Evolutionary conservation across 768 basidiomycete genomes (phyloP), one percentile per base, ranked within the genome.

Genomic region (Boletus bicolor): DNA sequence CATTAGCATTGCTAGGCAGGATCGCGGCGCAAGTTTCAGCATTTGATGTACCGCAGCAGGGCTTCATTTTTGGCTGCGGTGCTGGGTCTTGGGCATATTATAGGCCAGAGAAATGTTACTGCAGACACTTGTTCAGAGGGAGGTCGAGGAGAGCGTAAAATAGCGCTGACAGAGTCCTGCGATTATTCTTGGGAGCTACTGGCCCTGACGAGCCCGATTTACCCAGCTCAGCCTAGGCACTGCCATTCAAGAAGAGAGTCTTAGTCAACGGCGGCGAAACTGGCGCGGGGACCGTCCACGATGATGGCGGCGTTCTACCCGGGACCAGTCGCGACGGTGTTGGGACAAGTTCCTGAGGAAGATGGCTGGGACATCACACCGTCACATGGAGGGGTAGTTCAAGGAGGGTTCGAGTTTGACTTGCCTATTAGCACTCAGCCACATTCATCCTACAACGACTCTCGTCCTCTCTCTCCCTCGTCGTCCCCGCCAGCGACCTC

Each of bases 381-480:
- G 81, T 77, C 81, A 46, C 81, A 84, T 70, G 83, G 80, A 54
- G 79, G 78, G 50, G 75, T 74, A 55, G 76, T 82, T 60, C 48
- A 49, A 45, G 72, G 69, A 58, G 84, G 81, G 62, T 79, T 84
- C 78, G 85, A 86, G 77, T 86, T 81, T 75, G 85, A 86, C 71
- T 72, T 84, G 67, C 75, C 80, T 65, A 77, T 82, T 60, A 68
- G 49, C 58, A 44, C 55, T 54, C 68, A 59, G 64, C 69, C 70
- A 70, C 68, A 58, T 41, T 34, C 63, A 38, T 35, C 57, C 49
- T 19, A 28, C 48, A 38, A 38, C 48, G 7, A 24, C 37, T 63
- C 60, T 56, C 57, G 53, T 56, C 59, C 56, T 52, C 56, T 54
- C 21, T 52, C 63, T 35, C 38, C 58, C 35, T 53, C 44, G 5